Evolutionary conservation across 345 rosid genomes (phyloP), one percentile per base, ranked within the genome.

Genomic region (Luvunga scandens): DNA sequence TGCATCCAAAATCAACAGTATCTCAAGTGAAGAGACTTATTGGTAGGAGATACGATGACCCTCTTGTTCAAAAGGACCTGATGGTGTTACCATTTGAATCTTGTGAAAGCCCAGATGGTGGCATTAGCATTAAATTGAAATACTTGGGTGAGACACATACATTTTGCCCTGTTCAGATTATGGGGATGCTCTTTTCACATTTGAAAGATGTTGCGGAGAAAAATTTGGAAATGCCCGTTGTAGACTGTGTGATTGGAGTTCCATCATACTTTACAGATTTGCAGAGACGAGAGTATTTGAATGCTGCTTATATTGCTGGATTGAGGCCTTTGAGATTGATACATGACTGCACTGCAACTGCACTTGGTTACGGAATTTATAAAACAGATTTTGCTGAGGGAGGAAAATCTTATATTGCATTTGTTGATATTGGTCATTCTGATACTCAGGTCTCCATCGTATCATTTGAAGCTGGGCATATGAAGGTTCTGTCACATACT

Each of bases 221-320:
- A 76, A 83, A 82, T 74, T 66, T 87, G 84, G 89, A 83, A 78
- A 83, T 80, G 77, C 83, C 89, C 13, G 83, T 89, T 34, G 30
- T 45, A 4, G 89, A 90, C 75, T 88, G 93, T 55, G 93, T 90
- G 72, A 86, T 88, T 71, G 89, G 93, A 65, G 59, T 90, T 69
- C 93, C 93, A 48, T 88, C 91, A 13, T 86, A 89, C 84, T 89
- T 88, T 74, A 82, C 90, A 1, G 93, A 90, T 64, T 80, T 88
- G 82, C 91, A 88, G 83, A 86, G 93, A 78, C 83, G 83, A 31
- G 86, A 89, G 22, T 90, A 90, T 83, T 75, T 86, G 78, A 81
- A 84, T 83, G 89, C 92, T 70, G 91, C 91, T 59, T 19, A 66
- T 5, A 87, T 88, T 61, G 88, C 89, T 75, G 91, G 93, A 62